phyloP scores from a whole-genome alignment of 768 basidiomycete genomes.

The Suillus ampliporus region DNA sequence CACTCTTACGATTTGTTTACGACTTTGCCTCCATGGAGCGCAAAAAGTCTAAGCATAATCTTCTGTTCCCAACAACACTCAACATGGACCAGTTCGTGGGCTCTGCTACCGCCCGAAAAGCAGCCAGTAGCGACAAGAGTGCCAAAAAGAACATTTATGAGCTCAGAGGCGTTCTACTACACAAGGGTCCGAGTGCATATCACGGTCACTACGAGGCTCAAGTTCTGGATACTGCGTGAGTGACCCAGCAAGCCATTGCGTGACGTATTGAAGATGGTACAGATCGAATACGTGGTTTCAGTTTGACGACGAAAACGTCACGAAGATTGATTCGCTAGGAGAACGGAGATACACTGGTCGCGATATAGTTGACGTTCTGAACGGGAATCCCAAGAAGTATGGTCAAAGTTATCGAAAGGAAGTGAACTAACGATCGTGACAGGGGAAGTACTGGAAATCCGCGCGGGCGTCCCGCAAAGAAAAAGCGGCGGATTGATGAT shows the following conservation, averaged over 20 bases:
- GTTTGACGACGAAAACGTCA: conserved; percentile 91
- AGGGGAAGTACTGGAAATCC: conserved; percentile 36
- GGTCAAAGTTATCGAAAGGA: conserved; percentile 7
- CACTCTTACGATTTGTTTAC: conserved; percentile 91
- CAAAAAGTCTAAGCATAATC: conserved; percentile 83
- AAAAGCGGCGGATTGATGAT: conserved; percentile 60
- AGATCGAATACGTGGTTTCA: conserved; percentile 84
- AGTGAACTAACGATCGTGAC: conserved; percentile 10
- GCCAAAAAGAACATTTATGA: conserved; percentile 63
- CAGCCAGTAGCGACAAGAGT: conserved; percentile 21
- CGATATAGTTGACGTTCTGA: conserved; percentile 35
- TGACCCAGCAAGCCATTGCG: conserved; percentile 17
- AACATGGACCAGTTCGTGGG: conserved; percentile 75
- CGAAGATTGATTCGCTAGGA: conserved; percentile 60
- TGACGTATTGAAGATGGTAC: conserved; percentile 5
- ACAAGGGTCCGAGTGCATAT: conserved; percentile 93
- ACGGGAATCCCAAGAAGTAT: conserved; percentile 35
- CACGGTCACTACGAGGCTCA: conserved; percentile 91
- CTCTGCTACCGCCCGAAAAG: conserved; percentile 25
- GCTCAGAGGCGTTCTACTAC: conserved; percentile 82
- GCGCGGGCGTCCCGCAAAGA: conserved; percentile 51
- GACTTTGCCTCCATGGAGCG: conserved; percentile 79
- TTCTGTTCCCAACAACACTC: conserved; percentile 76
- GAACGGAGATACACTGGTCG: conserved; percentile 44
- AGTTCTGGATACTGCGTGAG: conserved; percentile 74